Percentiles rank a stretch among this genome's conserved stretches.
These are phyloP conservation scores for Mitragyna speciosa DNA, from an alignment of 257 asterid species.

Conservation along the genomic window DNA sequence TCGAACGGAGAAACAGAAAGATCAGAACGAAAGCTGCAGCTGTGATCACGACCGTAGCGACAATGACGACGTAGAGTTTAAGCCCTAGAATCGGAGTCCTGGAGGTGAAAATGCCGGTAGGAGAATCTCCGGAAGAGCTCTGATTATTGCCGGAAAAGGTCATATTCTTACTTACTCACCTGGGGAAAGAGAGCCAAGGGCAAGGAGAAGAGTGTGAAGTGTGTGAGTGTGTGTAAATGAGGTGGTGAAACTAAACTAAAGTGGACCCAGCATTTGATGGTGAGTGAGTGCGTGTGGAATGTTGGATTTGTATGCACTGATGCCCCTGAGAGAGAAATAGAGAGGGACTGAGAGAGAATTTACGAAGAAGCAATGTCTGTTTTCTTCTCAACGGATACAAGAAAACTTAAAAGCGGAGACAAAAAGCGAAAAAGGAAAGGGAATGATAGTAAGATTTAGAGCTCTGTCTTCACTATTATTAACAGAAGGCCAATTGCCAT, in stretches of 20 bases:
- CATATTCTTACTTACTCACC: slow-evolving; percentile 40
- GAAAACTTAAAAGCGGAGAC: too few relatives aligned
- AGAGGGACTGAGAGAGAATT: not conserved
- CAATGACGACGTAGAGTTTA: slow-evolving; percentile 58
- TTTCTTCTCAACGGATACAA: too few relatives aligned
- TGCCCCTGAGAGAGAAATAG: too few relatives aligned
- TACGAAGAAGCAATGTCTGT: too few relatives aligned
- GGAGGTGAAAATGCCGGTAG: slow-evolving; percentile 36
- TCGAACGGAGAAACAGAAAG: slow-evolving; percentile 43
- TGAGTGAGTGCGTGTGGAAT: slow-evolving; percentile 2
- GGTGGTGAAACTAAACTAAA: not conserved
- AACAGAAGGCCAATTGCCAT: not conserved
- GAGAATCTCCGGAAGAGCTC: slow-evolving; percentile 31
- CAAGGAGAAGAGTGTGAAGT: slow-evolving; percentile 1
- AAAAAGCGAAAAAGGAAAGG: too few relatives aligned
- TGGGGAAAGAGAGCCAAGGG: not conserved
- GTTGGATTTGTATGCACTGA: not conserved
- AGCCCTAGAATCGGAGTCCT: slow-evolving; percentile 72
- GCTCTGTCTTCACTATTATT: not conserved
- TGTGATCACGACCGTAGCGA: slow-evolving; percentile 47
- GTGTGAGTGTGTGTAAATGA: not conserved
- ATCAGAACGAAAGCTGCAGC: slow-evolving; percentile 42
- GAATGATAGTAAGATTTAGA: not conserved
- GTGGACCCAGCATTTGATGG: slow-evolving; percentile 11
- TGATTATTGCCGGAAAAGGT: slow-evolving; percentile 39